Conservation (phyloP, 495 filamentous ascomycete genomes). For the Tuber borchii region DNA sequence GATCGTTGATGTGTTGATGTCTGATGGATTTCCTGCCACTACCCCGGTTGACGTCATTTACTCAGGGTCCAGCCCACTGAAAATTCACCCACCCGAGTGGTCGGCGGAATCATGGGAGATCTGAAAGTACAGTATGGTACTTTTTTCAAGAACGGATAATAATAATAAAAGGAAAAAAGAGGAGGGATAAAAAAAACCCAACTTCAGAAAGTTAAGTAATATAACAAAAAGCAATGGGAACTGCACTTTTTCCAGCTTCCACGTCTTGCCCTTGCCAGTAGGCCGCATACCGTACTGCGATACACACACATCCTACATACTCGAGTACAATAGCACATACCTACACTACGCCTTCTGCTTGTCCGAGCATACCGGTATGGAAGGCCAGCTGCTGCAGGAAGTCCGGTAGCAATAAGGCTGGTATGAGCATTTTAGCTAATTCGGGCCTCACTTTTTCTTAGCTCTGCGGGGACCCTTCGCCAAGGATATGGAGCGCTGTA, state of each 20-base stretch:
- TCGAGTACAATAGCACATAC: not conserved
- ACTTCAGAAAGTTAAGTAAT: not conserved
- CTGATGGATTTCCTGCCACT: not conserved
- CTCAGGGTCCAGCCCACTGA: slow-evolving; percentile 31
- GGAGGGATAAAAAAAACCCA: not conserved
- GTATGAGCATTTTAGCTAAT: not conserved
- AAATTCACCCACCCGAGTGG: slow-evolving; percentile 18
- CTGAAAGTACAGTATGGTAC: slow-evolving; percentile 1
- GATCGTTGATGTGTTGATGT: slow-evolving; percentile 17
- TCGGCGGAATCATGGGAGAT: slow-evolving; percentile 15
- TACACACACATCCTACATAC: not conserved
- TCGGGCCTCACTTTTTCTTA: not conserved
- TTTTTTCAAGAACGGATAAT: not conserved
- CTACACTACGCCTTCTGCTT: not conserved
- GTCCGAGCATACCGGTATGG: not conserved
- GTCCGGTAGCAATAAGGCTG: not conserved
- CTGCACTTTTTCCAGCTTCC: not conserved
- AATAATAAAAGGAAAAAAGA: not conserved
- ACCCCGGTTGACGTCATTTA: slow-evolving; percentile 27
- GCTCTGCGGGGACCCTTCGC: not conserved
- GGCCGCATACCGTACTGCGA: not conserved
- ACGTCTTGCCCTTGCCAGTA: not conserved
- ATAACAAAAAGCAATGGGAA: not conserved
- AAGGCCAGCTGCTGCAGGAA: not conserved
- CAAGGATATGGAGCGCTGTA: not conserved